These are phyloP conservation scores for Hordeum pubiflorum DNA, from an alignment of 202 grass and related monocot species.

Conservation along the genomic window DNA sequence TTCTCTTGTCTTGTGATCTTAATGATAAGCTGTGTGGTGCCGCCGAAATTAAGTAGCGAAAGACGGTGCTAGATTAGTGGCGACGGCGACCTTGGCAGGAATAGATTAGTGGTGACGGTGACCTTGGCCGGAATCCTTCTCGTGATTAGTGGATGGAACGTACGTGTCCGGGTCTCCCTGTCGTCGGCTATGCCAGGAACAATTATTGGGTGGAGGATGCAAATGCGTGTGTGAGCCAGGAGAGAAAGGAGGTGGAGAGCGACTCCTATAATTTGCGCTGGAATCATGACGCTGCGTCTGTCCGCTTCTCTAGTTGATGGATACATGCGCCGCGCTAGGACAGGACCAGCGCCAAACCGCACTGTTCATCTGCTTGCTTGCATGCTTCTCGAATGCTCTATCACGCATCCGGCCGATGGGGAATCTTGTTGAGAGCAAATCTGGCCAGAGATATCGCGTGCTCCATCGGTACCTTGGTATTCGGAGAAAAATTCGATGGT, in stretches of 20 bases:
- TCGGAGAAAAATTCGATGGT: neutral
- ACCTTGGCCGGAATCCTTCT: neutral
- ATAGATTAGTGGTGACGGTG: neutral
- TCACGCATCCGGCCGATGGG: neutral
- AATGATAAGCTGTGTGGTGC: neutral
- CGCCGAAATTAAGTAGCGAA: neutral
- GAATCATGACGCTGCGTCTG: neutral
- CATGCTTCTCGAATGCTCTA: neutral
- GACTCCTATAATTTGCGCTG: neutral
- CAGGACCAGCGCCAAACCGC: neutral
- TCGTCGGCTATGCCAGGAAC: neutral
- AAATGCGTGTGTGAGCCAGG: neutral
- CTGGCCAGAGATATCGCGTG: neutral
- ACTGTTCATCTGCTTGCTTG: neutral
- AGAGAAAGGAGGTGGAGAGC: neutral
- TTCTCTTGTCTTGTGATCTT: neutral
- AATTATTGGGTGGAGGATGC: neutral
- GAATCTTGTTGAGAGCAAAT: neutral
- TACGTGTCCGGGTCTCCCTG: neutral
- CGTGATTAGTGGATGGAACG: neutral
- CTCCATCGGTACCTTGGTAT: neutral
- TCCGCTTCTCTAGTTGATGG: neutral
- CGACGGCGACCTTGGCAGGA: neutral
- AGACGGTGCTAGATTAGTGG: slow-evolving; percentile 5
- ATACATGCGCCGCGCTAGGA: no score